Percentiles rank a stretch among this genome's conserved stretches.
Evolutionary conservation across 164 flowering plant genomes (phyloP).

Genomic region (Stephania japonica): DNA sequence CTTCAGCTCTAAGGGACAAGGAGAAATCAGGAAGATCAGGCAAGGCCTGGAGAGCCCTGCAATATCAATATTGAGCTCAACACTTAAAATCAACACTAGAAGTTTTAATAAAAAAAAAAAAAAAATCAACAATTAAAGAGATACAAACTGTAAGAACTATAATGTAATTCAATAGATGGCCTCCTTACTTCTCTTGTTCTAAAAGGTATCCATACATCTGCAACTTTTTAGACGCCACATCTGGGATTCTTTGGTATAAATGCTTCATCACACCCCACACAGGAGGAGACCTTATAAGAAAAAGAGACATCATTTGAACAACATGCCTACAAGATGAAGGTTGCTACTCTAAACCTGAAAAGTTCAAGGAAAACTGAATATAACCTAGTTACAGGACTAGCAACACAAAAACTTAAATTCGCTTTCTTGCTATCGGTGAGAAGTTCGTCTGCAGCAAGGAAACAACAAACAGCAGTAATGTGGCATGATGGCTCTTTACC

Average conservation of each 20-base stretch:
- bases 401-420: constrained; percentile 71
- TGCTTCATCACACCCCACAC: constrained; percentile 86
- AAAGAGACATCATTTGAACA: neutral
- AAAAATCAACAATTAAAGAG: too few relatives aligned
- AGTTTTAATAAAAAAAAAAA: neutral
- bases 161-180: neutral
- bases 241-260: constrained; percentile 74
- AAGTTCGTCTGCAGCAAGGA: constrained; percentile 80
- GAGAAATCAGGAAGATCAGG: constrained; percentile 85
- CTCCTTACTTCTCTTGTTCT: constrained; percentile 73
- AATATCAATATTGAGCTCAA: constrained; percentile 2
- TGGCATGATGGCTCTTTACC: constrained; percentile 67
- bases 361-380: neutral
- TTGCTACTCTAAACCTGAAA: neutral
- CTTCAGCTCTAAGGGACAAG: constrained; percentile 70
- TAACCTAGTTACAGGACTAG: constrained; percentile 83
- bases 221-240: constrained; percentile 66
- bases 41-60: constrained; percentile 57
- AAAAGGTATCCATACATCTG: constrained; percentile 80
- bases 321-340: neutral
- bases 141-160: too few relatives aligned
- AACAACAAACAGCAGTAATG: constrained; percentile 63
- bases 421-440: constrained; percentile 77
- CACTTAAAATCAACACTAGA: neutral
- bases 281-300: constrained; percentile 55